Conservation (phyloP, 352 stramenopile genomes). For the Phytophthora capsici region DNA sequence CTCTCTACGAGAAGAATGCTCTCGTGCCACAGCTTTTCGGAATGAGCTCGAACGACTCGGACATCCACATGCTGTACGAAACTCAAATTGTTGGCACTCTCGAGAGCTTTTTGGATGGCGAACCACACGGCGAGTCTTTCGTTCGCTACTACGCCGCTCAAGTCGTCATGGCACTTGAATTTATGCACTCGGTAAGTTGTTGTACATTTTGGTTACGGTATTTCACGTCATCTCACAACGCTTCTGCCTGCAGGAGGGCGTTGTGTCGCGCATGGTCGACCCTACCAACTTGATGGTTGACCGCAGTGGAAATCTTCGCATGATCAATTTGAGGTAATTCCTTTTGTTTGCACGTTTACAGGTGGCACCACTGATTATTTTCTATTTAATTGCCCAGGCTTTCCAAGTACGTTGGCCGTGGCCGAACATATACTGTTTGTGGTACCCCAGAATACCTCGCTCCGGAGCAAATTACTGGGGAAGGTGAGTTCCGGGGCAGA, state of each 20-base stretch:
- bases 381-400: slow-evolving; percentile 42
- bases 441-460: slow-evolving; percentile 87
- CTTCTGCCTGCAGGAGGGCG: slow-evolving; percentile 56
- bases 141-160: slow-evolving; percentile 89
- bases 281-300: slow-evolving; percentile 85
- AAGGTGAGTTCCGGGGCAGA: slow-evolving; percentile 47
- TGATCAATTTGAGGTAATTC: slow-evolving; percentile 80
- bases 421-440: slow-evolving; percentile 87
- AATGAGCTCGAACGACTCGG: slow-evolving; percentile 79
- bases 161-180: slow-evolving; percentile 82
- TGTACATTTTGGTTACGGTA: not conserved
- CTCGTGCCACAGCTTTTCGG: slow-evolving; percentile 72
- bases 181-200: slow-evolving; percentile 71
- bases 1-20: slow-evolving; percentile 80
- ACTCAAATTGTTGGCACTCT: slow-evolving; percentile 84
- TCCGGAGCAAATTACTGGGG: slow-evolving; percentile 87
- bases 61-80: slow-evolving; percentile 87
- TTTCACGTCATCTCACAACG: slow-evolving; percentile 7
- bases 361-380: not conserved
- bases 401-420: slow-evolving; percentile 86
- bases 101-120: slow-evolving; percentile 75
- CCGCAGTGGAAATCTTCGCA: slow-evolving; percentile 80
- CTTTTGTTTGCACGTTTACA: not conserved
- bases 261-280: slow-evolving; percentile 82
- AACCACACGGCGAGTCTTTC: slow-evolving; percentile 77